Evolutionary conservation across 108 stramenopile genomes (phyloP), one percentile per base, ranked within the genome.

Genomic region (Fistulifera solaris): DNA sequence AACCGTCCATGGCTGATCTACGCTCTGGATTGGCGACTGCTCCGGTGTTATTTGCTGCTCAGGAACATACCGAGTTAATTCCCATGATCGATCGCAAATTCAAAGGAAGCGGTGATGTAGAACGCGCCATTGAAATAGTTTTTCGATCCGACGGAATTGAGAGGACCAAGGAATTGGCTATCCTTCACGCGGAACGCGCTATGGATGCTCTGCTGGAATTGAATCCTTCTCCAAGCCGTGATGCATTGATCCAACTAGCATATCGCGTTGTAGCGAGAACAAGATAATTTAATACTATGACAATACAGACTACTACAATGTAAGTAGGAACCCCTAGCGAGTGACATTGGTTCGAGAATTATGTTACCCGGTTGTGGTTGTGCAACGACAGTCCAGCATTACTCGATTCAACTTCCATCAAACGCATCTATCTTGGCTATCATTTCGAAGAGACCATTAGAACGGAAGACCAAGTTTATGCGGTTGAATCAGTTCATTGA

Each of bases 11-110:
- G 59, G 83, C 87, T 19, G 98, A 99, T 65, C 63, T 98, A 17
- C 85, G 71, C 48, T 83, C 93, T 28, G 98, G 98, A 4, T 62
- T 98, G 44, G 93, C 94, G 8, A 99, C 98, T 19, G 98, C 95
- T 18, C 96, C 98, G 14, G 89, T 96, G 24, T 71, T 99, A 31
- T 95, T 97, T 38, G 96, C 98, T 0, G 87, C 89, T 16, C 86
- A 93, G 59, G 62, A 64, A 61, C 75, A 72, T 46, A 89, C 85
- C 12, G 56, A 71, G 5, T 66, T 90, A 40, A 68, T 68, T 19
- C 61, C 61, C 15, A 61, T 96, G 54, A 94, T 97, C 52, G 70
- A 75, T 51, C 81, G 97, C 23, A 94, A 95, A 65, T 98, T 97
- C 56, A 64, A 69, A 21, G 71, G 72, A 28, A 74, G 63, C 1